Evolutionary conservation across 257 asterid species (phyloP), one percentile per base, ranked within the genome.

Genomic region (Buddleja alternifolia): DNA sequence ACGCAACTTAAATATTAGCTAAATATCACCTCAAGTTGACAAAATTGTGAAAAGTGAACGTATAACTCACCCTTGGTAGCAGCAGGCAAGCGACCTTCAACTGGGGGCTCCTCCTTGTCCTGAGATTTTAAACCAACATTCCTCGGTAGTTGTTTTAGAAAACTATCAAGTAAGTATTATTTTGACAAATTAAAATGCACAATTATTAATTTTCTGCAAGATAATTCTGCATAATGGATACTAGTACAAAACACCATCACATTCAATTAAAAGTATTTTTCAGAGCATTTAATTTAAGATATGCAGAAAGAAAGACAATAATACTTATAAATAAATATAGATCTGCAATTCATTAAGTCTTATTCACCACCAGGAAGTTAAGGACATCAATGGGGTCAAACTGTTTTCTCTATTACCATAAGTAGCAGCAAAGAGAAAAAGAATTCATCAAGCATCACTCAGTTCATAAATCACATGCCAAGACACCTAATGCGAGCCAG

Each of bases 31-130:
- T 7, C 34, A 45, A 0, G 25, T 15, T 5, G 0, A 6, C 4
- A 10, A 4, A 29, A 16, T 1, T 15, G 0, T 4, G 12, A 14
- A 15, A 9, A 8, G 2, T 36, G 15, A 19, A 21, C 4, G n/a
- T 62, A 9, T 19, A 8, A 67, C 90, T 54, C 57, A 93, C 99
- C 99, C 78, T 77, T 42, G 59, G 88, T 87, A n/a, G 99, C 99
- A 83, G 85, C 83, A 32, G 97, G 99, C 69, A 94, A 67, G 69
- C 97, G 97, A 52, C 99, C 99, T 67, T 94, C 97, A 59, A 85
- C 71, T 7, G 99, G 99, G 23, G 96, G 84, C 74, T 89, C 93
- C 4, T 16, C 58, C 75, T 91, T 86, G 84, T 91, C 97, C 96
- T 90, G 83, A 41, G n/a, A 83, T 40, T 47, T 41, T 5, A 63